Base-by-base conservation (phyloP, 352 stramenopile genomes). In the Phytophthora pluvialis region DNA sequence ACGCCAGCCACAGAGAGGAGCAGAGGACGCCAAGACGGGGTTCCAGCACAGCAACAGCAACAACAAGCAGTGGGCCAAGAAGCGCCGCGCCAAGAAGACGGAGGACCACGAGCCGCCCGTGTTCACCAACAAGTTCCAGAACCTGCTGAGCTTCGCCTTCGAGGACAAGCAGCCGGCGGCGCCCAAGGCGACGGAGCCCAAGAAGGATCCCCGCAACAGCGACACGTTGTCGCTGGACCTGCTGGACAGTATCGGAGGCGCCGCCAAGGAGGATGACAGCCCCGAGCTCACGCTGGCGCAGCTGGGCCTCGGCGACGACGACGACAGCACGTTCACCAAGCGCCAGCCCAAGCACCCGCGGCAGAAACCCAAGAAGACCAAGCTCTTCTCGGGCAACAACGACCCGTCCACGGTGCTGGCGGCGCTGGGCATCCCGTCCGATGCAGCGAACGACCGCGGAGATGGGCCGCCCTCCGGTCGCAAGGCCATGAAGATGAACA, bases 91-190 rank as follows among this genome's bases (percentile, higher is more conserved):
- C 12, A 57, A 61, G 33, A 70, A 63, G 31, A 16, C 28, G 6
- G 36, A 31, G 12, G 29, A 64, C 6, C 39, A 69, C 38, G 60
- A 88, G 42, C 54, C 46, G 13, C 68, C 72, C 4, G 78, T 90
- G 42, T 91, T 90, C 54, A 91, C 85, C 18, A 90, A 93, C 76
- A 91, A 93, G 67, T 93, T 93, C 50, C 82, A 91, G 71, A 93
- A 93, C 68, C 59, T 93, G 50, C 57, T 93, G 50, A 91, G 79
- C 47, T 90, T 91, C 58, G 80, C 82, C 12, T 83, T 90, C 16
- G 80, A 90, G 10, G 75, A 86, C 10, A 60, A 55, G 25, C 18
- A 60, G 28, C 13, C 18, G 21, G 18, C 44, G 3, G 26, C 11
- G 29, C 28, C 21, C 21, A 21, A 21, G 21, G 21, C 31, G 5